Base-by-base conservation (phyloP, 1,139 yeast species). In the Candida freyschussii region DNA sequence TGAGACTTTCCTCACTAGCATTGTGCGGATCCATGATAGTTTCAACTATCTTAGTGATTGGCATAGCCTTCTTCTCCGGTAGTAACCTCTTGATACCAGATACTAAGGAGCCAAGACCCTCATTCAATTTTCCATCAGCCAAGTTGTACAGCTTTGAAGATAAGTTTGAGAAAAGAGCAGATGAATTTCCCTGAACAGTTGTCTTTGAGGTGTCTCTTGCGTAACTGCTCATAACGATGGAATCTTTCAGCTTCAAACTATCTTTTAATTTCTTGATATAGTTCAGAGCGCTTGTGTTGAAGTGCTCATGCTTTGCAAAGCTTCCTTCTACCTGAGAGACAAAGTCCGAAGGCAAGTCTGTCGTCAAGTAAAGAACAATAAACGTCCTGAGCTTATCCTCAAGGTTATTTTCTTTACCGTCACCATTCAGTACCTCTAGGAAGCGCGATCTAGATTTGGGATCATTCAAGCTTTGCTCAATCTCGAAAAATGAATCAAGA, bases 31-130 rank as follows among this genome's bases (percentile, higher is more conserved):
- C 94, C 84, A 89, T 81, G 17, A 91, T 74, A 2, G 95, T 81
- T 59, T 89, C 96, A 9, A 87, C 94, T 24, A 91, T 76, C 52
- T 81, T 83, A 6, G 98, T 89, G 27, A 91, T 73, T 18, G 97
- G 95, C 50, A 91, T 72, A 37, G 80, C 82, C 52, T 84, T 82
- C 60, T 83, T 84, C 39, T 83, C 93, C 0, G 98, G 97, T 35
- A 91, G 65, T 30, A 91, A 65, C 47, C 81, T 87, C 54, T 86
- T 87, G 41, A 93, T 78, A 35, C 95, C 94, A 1, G 95, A 76
- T 16, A 94, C 85, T 37, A 91, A 67, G 13, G 91, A 82, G 29
- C 94, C 94, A 45, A 91, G 79, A 26, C 89, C 89, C 51, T 79
- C 87, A 9, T 82, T 71, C 21, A 72, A 60, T 46, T 71, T 74